A percentile compares a stretch with the other conserved stretches of the same genome.
Evolutionary conservation across 1,139 yeast species (phyloP).

Genomic region (Diutina ranongensis): DNA sequence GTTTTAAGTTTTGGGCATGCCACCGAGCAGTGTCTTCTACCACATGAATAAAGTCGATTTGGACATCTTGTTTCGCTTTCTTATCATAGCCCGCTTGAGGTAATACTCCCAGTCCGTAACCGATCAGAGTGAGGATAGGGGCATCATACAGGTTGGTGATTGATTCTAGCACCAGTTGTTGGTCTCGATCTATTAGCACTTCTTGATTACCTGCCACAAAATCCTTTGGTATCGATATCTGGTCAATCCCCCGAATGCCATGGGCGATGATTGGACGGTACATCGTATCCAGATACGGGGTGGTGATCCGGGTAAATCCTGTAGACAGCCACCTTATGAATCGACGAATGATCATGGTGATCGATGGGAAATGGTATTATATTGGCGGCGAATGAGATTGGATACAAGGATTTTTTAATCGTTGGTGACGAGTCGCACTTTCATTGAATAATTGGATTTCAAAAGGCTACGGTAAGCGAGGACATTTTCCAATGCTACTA

Average conservation of each 20-base stretch:
- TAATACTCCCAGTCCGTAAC: constrained; percentile 94
- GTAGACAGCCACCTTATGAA: constrained; percentile 4
- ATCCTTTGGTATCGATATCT: not conserved
- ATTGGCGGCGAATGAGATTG: too few relatives aligned
- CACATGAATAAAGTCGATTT: constrained; percentile 79
- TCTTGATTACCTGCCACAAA: constrained; percentile 5
- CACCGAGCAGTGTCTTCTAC: constrained; percentile 66
- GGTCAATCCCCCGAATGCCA: constrained; percentile 1
- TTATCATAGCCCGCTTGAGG: constrained; percentile 54
- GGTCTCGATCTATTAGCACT: constrained; percentile 4
- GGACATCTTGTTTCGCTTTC: constrained; percentile 33
- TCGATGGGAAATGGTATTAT: too few relatives aligned
- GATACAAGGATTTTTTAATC: too few relatives aligned
- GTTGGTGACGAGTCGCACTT: not conserved
- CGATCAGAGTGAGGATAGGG: constrained; percentile 27
- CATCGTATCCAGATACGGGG: constrained; percentile 3
- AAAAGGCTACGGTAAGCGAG: too few relatives aligned
- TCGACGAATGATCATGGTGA: not conserved
- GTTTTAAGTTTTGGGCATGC: constrained; percentile 60
- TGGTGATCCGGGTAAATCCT: constrained; percentile 3
- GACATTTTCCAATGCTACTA: too few relatives aligned
- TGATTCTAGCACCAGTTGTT: not conserved
- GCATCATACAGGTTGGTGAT: not conserved
- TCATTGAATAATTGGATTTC: too few relatives aligned
- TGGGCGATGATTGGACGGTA: constrained; percentile 2